Base-by-base conservation (phyloP, 345 rosid species). In the Microcos paniculata region DNA sequence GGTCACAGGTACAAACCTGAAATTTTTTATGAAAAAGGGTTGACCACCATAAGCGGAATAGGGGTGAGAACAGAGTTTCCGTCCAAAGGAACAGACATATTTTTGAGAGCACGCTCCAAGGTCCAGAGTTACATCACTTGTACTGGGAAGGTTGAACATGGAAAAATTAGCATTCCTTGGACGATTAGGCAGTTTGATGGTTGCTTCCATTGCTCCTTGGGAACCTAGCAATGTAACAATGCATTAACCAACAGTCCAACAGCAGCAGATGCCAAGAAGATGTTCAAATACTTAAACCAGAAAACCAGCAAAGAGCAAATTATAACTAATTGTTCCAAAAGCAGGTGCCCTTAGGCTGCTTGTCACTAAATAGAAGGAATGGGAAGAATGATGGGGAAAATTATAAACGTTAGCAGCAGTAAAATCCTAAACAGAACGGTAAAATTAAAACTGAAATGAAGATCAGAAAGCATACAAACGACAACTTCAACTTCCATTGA, bases 21-120 rank as follows among this genome's bases (percentile, higher is more conserved):
- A 28, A 68, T 30, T 48, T 46, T 28, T 30, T 38, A 26, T 57
- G 62, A 4, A 26, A 56, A 56, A 11, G 1, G 62, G 62, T 56
- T 23, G 62, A 57, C 33, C 62, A 4, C 4, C 58, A 68, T 30
- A 40, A 30, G 28, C 28, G 72, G 16, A 68, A 48, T 26, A 49
- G 40, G 57, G 24, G 40, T 18, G 72, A 48, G 72, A 68, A 48
- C 28, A 14, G 72, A 18, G 58, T 49, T 68, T 68, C 58, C 42
- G n/a, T 16, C 58, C 71, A 21, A 67, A 67, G 55, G 55, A 67
- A 52, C 71, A 45, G 24, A 64, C 19, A n/a, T 5, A n/a, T 11
- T 21, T 21, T 13, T 21, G 30, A 64, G 18, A 64, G 48, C 70
- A 21, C 13, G 30, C 28, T 40, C 69, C 51, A 23, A 43, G 52